A percentile compares a stretch with the other conserved stretches of the same genome.
These are phyloP conservation scores for Pyrus pyrifolia DNA, from an alignment of 306 rosid genomes.

Conservation along the genomic window DNA sequence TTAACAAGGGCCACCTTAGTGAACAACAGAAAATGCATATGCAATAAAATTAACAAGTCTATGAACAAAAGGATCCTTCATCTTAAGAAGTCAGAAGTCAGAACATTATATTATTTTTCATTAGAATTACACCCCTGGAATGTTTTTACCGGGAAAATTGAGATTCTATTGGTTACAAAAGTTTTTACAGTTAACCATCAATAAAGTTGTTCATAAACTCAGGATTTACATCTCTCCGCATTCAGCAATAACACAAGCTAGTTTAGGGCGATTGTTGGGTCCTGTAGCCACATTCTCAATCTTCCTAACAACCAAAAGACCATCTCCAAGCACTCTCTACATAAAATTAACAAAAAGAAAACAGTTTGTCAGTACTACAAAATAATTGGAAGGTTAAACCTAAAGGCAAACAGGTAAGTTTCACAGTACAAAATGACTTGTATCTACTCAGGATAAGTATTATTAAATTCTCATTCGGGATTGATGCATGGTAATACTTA, in stretches of 20 bases:
- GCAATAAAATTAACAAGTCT: no score
- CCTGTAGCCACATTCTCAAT: slow-evolving; percentile 96
- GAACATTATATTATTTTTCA: neutral
- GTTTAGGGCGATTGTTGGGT: slow-evolving; percentile 84
- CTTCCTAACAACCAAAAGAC: slow-evolving; percentile 93
- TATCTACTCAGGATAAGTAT: neutral
- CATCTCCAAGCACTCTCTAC: slow-evolving; percentile 98
- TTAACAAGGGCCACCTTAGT: no score
- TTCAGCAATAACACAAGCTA: slow-evolving; percentile 75
- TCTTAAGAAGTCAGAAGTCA: neutral
- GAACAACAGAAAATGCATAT: neutral
- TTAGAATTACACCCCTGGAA: neutral
- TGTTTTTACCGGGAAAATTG: neutral
- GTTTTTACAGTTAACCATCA: neutral
- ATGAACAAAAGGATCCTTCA: neutral
- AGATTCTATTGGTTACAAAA: neutral
- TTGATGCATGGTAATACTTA: neutral
- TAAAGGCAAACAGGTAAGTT: neutral
- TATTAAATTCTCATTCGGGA: neutral
- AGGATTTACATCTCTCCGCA: slow-evolving; percentile 85
- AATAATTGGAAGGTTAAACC: neutral
- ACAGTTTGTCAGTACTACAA: neutral
- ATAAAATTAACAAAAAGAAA: slow-evolving; percentile 10
- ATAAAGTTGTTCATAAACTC: neutral
- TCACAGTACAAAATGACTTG: neutral